Evolutionary conservation across 192 early-diverging fungal genomes (phyloP).

Genomic region (Coemansia sp.): DNA sequence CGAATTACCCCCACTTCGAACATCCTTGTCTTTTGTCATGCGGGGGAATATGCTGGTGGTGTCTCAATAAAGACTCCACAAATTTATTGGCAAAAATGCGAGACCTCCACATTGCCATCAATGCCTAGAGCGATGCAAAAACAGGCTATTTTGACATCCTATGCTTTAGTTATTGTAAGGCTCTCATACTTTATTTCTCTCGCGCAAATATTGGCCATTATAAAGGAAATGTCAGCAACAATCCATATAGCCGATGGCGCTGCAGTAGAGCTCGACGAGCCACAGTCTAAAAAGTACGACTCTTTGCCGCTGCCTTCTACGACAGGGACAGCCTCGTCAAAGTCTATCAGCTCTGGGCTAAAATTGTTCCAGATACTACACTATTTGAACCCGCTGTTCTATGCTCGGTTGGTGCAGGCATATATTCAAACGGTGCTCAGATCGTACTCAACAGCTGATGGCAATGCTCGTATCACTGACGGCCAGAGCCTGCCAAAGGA

Average conservation of each 20-base stretch:
- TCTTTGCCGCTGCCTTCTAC: slow-evolving; percentile 38
- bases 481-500: slow-evolving; percentile 9
- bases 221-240: neutral
- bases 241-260: neutral
- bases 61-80: too few relatives aligned
- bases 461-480: slow-evolving; percentile 12
- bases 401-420: slow-evolving; percentile 45
- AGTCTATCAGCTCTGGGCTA: slow-evolving; percentile 11
- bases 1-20: too few relatives aligned
- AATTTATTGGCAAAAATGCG: too few relatives aligned
- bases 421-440: slow-evolving; percentile 37
- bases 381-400: slow-evolving; percentile 52
- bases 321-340: neutral
- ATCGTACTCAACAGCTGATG: slow-evolving; percentile 7
- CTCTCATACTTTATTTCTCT: neutral
- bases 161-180: neutral
- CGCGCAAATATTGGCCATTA: neutral
- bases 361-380: slow-evolving; percentile 33
- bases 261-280: neutral
- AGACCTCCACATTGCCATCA: too few relatives aligned
- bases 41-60: too few relatives aligned
- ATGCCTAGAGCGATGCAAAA: neutral
- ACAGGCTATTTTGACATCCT: neutral
- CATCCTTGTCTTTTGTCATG: too few relatives aligned
- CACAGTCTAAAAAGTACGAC: slow-evolving; percentile 15